Percentiles rank a stretch among this genome's conserved stretches.
These are phyloP conservation scores for Hypoxylon sp. DNA, from an alignment of 2,329 filamentous ascomycete genomes.

Conservation along the genomic window DNA sequence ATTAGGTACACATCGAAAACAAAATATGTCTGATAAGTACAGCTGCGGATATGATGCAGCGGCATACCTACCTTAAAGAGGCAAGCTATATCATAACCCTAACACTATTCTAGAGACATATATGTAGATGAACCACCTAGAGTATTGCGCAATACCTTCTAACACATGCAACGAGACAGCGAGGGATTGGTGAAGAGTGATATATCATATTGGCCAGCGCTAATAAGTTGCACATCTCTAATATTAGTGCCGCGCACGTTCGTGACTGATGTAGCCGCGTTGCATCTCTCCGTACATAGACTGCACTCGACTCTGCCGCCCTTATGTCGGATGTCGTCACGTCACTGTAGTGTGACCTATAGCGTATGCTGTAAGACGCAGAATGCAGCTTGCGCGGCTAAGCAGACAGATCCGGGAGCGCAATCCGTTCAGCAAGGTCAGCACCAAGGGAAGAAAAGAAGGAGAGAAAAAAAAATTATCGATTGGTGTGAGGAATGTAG, in stretches of 20 bases:
- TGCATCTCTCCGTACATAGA: constrained; percentile 6
- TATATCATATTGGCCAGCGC: constrained; percentile 9
- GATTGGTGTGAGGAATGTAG: constrained; percentile 5
- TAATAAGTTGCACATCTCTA: constrained; percentile 27
- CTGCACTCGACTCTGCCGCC: constrained; percentile 15
- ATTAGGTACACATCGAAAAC: background rate
- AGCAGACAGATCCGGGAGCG: constrained; percentile 5
- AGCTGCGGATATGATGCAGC: constrained; percentile 7
- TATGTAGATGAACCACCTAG: background rate
- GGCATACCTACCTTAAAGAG: constrained; percentile 4
- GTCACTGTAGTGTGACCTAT: constrained; percentile 26
- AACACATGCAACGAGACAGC: constrained; percentile 19
- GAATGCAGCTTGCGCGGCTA: constrained; percentile 34
- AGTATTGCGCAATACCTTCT: constrained; percentile 23
- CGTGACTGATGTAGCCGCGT: constrained; percentile 13
- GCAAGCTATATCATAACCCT: constrained; percentile 28
- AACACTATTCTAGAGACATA: constrained; percentile 8
- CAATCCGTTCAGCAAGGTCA: constrained; percentile 14
- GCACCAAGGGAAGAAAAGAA: background rate
- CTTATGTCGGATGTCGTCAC: constrained; percentile 32
- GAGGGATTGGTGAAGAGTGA: constrained; percentile 9
- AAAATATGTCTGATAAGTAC: background rate
- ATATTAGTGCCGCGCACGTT: constrained; percentile 6
- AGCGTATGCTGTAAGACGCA: constrained; percentile 18
- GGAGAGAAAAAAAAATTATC: constrained; percentile 8